A percentile compares a stretch with the other conserved stretches of the same genome.
Evolutionary conservation across 2,329 filamentous ascomycete genomes (phyloP).

Genomic region (Pseudocercospora vitis): DNA sequence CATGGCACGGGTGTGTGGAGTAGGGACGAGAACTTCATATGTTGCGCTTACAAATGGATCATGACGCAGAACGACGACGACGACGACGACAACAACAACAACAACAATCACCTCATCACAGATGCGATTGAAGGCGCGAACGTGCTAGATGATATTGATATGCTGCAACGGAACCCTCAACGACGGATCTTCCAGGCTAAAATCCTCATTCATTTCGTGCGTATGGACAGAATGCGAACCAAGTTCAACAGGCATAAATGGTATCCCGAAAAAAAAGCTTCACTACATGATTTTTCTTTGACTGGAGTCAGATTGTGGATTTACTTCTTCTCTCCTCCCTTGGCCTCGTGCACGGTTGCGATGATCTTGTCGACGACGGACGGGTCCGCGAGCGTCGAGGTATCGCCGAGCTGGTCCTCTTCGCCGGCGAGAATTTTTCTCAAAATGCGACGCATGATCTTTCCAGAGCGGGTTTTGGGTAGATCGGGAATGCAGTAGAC

Average conservation of each 20-base stretch:
- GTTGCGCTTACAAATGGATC: no score
- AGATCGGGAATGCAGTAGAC: constrained; percentile 89
- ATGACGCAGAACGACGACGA: no score
- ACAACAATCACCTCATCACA: no score
- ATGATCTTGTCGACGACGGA: constrained; percentile 89
- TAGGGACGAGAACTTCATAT: no score
- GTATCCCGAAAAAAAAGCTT: background rate
- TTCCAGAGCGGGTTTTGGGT: constrained; percentile 94
- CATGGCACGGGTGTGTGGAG: no score
- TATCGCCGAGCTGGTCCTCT: constrained; percentile 95
- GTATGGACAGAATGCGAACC: background rate
- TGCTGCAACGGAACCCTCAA: no score
- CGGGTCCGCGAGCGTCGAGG: constrained; percentile 88
- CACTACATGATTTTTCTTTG: background rate
- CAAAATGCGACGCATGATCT: constrained; percentile 98
- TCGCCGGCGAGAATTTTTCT: constrained; percentile 96
- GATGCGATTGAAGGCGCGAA: no score
- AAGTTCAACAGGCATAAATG: background rate
- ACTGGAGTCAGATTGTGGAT: background rate
- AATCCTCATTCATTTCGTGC: background rate
- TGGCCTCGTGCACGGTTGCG: constrained; percentile 66
- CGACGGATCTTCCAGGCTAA: no score
- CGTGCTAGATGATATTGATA: no score
- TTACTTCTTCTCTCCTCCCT: constrained; percentile 45
- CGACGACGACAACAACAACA: no score